Base-by-base conservation (phyloP, 768 basidiomycete species). In the Suillus decipiens region DNA sequence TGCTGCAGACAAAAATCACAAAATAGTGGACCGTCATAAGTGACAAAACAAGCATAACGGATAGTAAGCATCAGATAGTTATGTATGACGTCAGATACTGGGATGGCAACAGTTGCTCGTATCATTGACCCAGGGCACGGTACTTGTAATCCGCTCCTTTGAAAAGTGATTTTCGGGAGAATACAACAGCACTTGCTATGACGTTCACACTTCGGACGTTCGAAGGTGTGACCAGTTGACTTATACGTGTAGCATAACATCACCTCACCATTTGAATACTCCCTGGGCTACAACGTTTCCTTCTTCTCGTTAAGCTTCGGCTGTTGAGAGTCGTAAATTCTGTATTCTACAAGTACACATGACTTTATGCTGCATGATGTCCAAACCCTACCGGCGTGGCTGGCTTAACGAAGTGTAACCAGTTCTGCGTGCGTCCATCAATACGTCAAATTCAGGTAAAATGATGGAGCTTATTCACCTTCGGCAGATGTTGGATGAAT, bases 401-500 rank as follows among this genome's bases (percentile, higher is more conserved):
- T 57, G 28, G 5, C 24, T 60, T 72, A 86, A 61, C 83, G 84
- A 41, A 86, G 71, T 0, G 85, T 86, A 62, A 88, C 86, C 60
- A 88, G 71, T 73, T 87, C 86, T 87, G 60, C 36, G 41, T 60
- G 36, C 10, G 43, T 41, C 1, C 28, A 62, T 76, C 56, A 76
- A 63, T 64, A 61, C 63, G 48, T 41, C 48, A n/a, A 17, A 41
- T 59, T 2, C 51, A 61, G 53, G 34, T 43, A 39, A 19, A 11
- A 47, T 37, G 57, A 33, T 50, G n/a, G 15, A 36, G 22, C n/a
- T 34, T 34, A 77, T 84, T 42, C 67, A 91, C 90, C 91, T 80
- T 93, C 91, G 45, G 82, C 89, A 15, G 89, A 92, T 2, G 92
- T 94, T 43, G 94, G 94, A 76, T 96, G 95, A 66, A 96, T 96